phyloP scores from a whole-genome alignment of 495 filamentous ascomycete genomes.

The Podospora tetraspora region DNA sequence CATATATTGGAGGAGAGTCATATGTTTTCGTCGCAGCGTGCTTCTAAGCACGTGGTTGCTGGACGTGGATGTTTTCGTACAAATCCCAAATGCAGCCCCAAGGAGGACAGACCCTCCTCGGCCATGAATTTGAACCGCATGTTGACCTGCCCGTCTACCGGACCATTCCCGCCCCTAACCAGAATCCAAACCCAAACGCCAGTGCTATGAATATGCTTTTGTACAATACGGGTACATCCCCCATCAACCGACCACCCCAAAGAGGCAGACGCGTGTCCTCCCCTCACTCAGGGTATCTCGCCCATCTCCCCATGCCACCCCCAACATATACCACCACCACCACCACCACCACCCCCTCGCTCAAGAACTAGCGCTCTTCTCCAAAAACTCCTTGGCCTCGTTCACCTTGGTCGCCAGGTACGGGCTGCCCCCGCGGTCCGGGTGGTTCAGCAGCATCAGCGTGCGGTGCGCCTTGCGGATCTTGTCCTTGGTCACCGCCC shows the following conservation, averaged over 20 bases:
- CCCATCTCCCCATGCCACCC: not conserved
- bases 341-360: not conserved
- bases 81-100: not conserved
- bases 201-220: conserved; percentile 26
- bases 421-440: conserved; percentile 92
- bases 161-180: not conserved
- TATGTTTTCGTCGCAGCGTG: not conserved
- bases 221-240: conserved; percentile 11
- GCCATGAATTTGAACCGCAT: not conserved
- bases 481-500: conserved; percentile 79
- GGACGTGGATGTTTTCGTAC: not conserved
- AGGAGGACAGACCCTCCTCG: not conserved
- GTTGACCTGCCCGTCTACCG: not conserved
- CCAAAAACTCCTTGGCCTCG: conserved; percentile 93
- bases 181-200: conserved; percentile 21
- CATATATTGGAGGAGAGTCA: not conserved
- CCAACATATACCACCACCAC: too few relatives aligned
- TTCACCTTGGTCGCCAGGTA: conserved; percentile 97
- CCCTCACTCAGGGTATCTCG: not conserved
- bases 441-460: conserved; percentile 97
- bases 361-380: conserved; percentile 52
- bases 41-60: not conserved
- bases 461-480: conserved; percentile 93
- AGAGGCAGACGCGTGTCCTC: not conserved
- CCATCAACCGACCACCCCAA: not conserved